Base-by-base conservation (phyloP, 352 stramenopile species). In the Globisporangium recalcitrans region DNA sequence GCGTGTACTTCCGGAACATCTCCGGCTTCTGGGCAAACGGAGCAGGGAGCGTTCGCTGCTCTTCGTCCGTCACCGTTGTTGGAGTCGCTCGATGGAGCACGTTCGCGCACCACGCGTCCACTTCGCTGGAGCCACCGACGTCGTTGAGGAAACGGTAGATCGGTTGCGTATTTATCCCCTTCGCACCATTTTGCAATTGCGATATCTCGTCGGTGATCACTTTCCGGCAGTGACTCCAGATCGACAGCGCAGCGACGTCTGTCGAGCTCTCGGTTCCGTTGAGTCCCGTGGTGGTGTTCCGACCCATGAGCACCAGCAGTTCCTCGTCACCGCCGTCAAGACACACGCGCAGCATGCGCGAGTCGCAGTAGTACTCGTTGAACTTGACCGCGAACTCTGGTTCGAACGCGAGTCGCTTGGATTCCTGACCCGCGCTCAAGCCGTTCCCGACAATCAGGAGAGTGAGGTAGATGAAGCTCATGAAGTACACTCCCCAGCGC, bases 341-440 rank as follows among this genome's bases (percentile, higher is more conserved):
- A 6, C 59, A 64, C 24, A 59, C 26, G 3, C 5, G 8, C 36
- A 64, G 21, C 24, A 40, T 59, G 7, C 49, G 59, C 11, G 22
- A 26, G 13, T 58, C 38, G 40, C 60, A 65, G 22, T 55, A 65
- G 49, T 52, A 54, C 40, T 31, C 14, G 21, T 65, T 65, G 38
- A 65, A 59, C 38, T 48, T 58, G 59, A 19, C 29, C n/a, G 38
- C 49, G 22, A 65, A 65, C 29, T 59, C 49, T 1, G 48, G 27
- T 3, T 52, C 51, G 27, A 22, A 31, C 8, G 36, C n/a, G 10
- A n/a, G 11, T 19, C 49, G 48, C 49, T 32, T 52, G 27, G 49
- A 21, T 2, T 24, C 31, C 2, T 65, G 48, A 8, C 21, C 49
- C 3, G n/a, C 32, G 26, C 38, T 32, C 36, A 65, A 16, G 4